Percentiles rank a stretch among this genome's conserved stretches.
phyloP scores from a whole-genome alignment of 495 filamentous ascomycete species.

The Cercophora scortea region DNA sequence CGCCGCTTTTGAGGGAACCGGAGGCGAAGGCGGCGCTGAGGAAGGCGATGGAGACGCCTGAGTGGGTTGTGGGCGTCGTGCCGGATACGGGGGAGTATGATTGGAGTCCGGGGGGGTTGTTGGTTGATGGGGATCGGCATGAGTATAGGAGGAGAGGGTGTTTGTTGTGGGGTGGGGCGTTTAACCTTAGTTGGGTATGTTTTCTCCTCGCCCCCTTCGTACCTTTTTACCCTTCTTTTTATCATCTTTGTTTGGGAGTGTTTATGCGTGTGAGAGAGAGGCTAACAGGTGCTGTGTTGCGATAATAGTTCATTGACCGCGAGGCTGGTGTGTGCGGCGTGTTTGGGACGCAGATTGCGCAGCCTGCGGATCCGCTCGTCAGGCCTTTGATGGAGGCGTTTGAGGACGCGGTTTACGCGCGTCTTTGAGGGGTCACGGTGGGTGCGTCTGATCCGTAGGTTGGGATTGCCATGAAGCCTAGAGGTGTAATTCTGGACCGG shows the following conservation, averaged over 20 bases:
- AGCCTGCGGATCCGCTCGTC: conserved; percentile 17
- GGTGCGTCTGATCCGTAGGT: too few species aligned
- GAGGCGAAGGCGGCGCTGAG: conserved; percentile 11
- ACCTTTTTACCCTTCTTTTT: not conserved
- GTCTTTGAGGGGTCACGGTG: conserved; percentile 1
- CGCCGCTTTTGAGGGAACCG: conserved; percentile 15
- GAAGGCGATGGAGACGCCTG: conserved; percentile 7
- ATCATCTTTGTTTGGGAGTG: not conserved
- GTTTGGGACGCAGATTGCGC: conserved; percentile 23
- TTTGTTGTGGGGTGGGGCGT: conserved; percentile 29
- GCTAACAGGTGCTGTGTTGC: not conserved
- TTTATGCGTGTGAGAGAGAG: not conserved
- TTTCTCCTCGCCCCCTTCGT: not conserved
- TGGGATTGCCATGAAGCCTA: too few species aligned
- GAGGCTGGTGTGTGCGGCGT: conserved; percentile 22
- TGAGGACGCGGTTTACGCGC: conserved; percentile 22
- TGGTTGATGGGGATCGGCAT: conserved; percentile 15
- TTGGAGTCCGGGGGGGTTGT: conserved; percentile 24
- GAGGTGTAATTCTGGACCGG: too few species aligned
- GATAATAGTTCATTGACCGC: conserved; percentile 26
- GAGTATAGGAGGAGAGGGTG: conserved; percentile 20
- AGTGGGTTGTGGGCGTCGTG: conserved; percentile 18
- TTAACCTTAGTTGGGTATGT: conserved; percentile 26
- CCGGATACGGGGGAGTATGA: conserved; percentile 23
- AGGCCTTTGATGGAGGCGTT: conserved; percentile 20